Conservation (phyloP, 2,329 filamentous ascomycete species). For the Paraconiothyrium brasiliense region DNA sequence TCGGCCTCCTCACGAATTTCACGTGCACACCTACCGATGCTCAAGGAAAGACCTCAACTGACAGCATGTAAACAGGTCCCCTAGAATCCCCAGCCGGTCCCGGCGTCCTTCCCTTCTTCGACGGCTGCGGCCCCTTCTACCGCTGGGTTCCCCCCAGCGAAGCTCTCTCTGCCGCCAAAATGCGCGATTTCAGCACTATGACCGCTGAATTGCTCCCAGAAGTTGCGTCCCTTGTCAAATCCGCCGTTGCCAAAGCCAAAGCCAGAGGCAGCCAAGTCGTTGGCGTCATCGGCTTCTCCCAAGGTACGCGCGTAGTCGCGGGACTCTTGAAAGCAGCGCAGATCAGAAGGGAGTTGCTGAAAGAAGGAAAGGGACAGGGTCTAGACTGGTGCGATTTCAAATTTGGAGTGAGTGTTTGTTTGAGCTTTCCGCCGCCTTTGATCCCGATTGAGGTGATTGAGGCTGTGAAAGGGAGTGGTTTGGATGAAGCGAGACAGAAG, state of each 20-base stretch:
- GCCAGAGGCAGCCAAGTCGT: constrained; percentile 36
- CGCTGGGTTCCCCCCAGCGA: constrained; percentile 41
- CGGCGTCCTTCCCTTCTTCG: constrained; percentile 50
- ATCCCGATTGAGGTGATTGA: constrained; percentile 26
- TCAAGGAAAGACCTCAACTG: background rate
- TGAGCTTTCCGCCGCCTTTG: constrained; percentile 41
- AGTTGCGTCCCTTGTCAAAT: constrained; percentile 33
- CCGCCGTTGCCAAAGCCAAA: constrained; percentile 25
- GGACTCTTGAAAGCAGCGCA: constrained; percentile 40
- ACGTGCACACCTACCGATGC: background rate
- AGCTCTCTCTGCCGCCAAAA: constrained; percentile 27
- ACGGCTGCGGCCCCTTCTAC: constrained; percentile 48
- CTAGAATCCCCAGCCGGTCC: constrained; percentile 46
- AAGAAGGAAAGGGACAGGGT: constrained; percentile 24
- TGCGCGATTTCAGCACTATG: constrained; percentile 23
- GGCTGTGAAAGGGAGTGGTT: constrained; percentile 12
- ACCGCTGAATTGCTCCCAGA: constrained; percentile 26
- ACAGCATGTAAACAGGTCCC: constrained; percentile 28
- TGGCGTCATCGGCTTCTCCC: constrained; percentile 43
- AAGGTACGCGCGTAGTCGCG: constrained; percentile 47
- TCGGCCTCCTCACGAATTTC: too few species aligned
- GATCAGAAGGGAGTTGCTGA: constrained; percentile 25
- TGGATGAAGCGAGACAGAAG: constrained; percentile 21
- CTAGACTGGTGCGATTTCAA: constrained; percentile 32
- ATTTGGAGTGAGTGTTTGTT: constrained; percentile 37